phyloP scores from a whole-genome alignment of 2,329 filamentous ascomycete species.

The Aspergillus caelatus region DNA sequence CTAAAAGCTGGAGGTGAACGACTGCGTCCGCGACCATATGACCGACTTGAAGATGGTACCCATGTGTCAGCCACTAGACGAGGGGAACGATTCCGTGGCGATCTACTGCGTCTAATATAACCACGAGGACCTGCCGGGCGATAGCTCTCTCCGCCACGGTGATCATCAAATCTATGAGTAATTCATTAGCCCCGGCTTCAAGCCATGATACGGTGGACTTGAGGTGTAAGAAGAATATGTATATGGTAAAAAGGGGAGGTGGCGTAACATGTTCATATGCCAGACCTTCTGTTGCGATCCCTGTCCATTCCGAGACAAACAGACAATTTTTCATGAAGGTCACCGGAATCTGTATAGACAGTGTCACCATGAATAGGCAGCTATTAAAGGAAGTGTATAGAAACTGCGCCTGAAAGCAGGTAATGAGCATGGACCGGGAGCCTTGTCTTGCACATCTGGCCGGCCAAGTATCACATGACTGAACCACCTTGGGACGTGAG shows the following conservation, averaged over 20 bases:
- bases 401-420: not conserved
- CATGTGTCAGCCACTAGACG: slow-evolving; percentile 45
- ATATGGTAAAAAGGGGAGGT: not conserved
- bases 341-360: not conserved
- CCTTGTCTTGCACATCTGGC: not conserved
- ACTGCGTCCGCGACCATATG: slow-evolving; percentile 42
- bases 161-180: slow-evolving; percentile 39
- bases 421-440: not conserved
- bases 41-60: slow-evolving; percentile 40
- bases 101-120: slow-evolving; percentile 39
- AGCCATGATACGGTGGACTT: not conserved
- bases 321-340: not conserved
- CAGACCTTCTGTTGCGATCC: slow-evolving; percentile 48
- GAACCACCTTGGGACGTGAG: not conserved
- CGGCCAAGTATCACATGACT: not conserved
- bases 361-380: not conserved
- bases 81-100: slow-evolving; percentile 42
- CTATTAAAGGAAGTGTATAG: not conserved
- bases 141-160: slow-evolving; percentile 49
- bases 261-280: not conserved
- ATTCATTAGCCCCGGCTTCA: slow-evolving; percentile 14
- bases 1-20: slow-evolving; percentile 45
- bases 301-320: slow-evolving; percentile 35
- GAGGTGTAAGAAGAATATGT: not conserved
- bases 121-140: slow-evolving; percentile 42